Conservation (phyloP, 768 basidiomycete genomes). For the Neoboletus brunneissimus region DNA sequence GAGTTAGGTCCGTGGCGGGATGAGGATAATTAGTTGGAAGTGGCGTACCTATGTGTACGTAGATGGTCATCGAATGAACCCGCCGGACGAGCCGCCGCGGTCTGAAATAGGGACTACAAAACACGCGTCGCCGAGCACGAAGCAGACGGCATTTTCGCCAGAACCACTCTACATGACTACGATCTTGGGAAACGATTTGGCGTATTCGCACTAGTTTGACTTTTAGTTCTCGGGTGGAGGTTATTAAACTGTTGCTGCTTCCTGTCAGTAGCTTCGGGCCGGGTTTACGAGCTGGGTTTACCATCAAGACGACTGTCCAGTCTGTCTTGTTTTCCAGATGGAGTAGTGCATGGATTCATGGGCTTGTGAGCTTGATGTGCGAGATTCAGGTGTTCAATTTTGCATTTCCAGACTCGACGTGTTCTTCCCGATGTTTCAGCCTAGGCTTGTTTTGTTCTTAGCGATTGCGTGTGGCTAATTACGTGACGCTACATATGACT, state of each 20-base stretch:
- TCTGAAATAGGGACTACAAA: conserved; percentile 91
- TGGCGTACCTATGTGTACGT: conserved; percentile 43
- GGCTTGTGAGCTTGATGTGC: background rate
- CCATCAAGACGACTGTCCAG: background rate
- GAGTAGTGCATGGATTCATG: background rate
- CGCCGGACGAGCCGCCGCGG: conserved; percentile 90
- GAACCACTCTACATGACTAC: conserved; percentile 80
- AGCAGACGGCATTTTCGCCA: conserved; percentile 75
- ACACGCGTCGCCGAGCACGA: conserved; percentile 73
- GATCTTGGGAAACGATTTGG: background rate
- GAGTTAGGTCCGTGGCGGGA: background rate
- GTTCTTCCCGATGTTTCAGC: background rate
- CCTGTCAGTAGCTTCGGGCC: background rate
- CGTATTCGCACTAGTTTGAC: too few species aligned
- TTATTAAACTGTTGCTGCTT: background rate
- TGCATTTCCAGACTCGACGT: background rate
- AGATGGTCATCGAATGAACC: conserved; percentile 59
- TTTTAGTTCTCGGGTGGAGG: background rate
- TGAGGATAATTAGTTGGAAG: background rate
- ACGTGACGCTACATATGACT: background rate
- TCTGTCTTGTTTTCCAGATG: background rate
- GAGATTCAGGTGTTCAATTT: background rate
- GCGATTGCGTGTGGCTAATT: background rate
- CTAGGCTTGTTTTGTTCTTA: too few species aligned
- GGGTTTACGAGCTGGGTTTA: background rate